Evolutionary conservation across 345 rosid genomes (phyloP).

Genomic region (Alliaria petiolata): DNA sequence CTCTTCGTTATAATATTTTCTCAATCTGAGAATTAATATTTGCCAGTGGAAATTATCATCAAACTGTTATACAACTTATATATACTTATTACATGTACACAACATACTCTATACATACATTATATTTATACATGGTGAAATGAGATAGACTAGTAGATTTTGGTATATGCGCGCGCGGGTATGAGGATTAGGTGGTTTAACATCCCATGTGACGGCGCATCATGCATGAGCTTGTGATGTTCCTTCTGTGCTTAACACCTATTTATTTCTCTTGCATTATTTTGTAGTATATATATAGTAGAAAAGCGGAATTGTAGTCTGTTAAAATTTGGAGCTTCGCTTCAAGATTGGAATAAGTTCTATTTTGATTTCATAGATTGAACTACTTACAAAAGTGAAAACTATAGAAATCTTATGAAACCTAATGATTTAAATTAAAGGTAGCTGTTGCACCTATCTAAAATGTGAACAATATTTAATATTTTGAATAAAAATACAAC

Average conservation of each 20-base stretch:
- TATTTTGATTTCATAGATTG: background rate
- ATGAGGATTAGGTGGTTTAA: background rate
- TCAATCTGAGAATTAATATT: background rate
- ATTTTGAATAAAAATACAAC: background rate
- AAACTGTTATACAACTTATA: background rate
- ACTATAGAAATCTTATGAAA: too few relatives aligned
- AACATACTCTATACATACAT: too few relatives aligned
- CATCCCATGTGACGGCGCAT: slow-evolving; percentile 13
- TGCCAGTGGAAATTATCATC: background rate
- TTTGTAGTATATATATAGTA: background rate
- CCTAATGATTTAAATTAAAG: background rate
- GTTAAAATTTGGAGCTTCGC: background rate
- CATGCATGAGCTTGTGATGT: background rate
- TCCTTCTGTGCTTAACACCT: background rate
- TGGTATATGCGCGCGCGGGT: background rate
- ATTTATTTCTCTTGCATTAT: background rate
- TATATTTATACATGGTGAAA: background rate
- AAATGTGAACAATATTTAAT: background rate
- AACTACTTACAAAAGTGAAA: background rate
- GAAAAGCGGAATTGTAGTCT: background rate
- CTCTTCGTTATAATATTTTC: background rate
- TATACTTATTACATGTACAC: background rate
- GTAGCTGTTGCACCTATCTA: slow-evolving; percentile 15
- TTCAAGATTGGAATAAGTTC: background rate
- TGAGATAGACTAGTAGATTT: background rate